phyloP scores from a whole-genome alignment of 805 yeast species.

The Wickerhamiella cacticola region DNA sequence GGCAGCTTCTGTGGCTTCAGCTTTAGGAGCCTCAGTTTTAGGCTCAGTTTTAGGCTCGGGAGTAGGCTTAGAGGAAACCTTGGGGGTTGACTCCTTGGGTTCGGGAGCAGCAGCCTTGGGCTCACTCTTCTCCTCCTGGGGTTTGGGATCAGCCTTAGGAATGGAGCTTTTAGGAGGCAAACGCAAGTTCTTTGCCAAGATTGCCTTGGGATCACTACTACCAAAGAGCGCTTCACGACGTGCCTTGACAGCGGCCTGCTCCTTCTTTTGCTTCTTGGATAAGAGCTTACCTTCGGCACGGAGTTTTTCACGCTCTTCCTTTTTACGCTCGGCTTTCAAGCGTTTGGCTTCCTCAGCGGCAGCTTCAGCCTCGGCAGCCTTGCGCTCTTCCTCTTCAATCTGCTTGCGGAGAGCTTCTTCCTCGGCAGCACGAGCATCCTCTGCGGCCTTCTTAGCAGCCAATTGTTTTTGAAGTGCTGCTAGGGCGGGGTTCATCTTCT shows the following conservation, averaged over 20 bases:
- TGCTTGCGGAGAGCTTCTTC: slow-evolving; percentile 54
- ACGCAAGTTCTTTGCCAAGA: slow-evolving; percentile 3
- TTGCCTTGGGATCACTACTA: slow-evolving; percentile 2
- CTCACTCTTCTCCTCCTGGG: slow-evolving; percentile 21
- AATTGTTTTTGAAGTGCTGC: slow-evolving; percentile 85
- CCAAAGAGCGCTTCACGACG: slow-evolving; percentile 39
- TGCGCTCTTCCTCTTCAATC: slow-evolving; percentile 38
- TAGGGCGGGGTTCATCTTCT: slow-evolving; percentile 80
- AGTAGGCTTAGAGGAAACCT: slow-evolving; percentile 14
- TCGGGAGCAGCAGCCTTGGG: slow-evolving; percentile 16
- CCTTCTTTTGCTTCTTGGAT: slow-evolving; percentile 92
- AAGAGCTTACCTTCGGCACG: slow-evolving; percentile 91
- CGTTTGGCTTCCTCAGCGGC: slow-evolving; percentile 41
- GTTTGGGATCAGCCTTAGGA: slow-evolving; percentile 21
- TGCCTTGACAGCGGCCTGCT: slow-evolving; percentile 61
- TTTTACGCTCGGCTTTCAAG: slow-evolving; percentile 79
- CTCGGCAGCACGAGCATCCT: slow-evolving; percentile 63
- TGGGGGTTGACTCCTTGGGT: slow-evolving; percentile 15
- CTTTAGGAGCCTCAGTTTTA: slow-evolving; percentile 37
- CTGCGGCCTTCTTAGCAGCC: slow-evolving; percentile 76
- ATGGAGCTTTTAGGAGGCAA: slow-evolving; percentile 26
- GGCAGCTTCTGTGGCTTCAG: slow-evolving; percentile 9
- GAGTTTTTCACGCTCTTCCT: slow-evolving; percentile 74
- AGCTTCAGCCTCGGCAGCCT: slow-evolving; percentile 52
- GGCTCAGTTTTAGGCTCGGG: slow-evolving; percentile 28